Conservation (phyloP, 768 basidiomycete genomes). For the Mycena galopus region DNA sequence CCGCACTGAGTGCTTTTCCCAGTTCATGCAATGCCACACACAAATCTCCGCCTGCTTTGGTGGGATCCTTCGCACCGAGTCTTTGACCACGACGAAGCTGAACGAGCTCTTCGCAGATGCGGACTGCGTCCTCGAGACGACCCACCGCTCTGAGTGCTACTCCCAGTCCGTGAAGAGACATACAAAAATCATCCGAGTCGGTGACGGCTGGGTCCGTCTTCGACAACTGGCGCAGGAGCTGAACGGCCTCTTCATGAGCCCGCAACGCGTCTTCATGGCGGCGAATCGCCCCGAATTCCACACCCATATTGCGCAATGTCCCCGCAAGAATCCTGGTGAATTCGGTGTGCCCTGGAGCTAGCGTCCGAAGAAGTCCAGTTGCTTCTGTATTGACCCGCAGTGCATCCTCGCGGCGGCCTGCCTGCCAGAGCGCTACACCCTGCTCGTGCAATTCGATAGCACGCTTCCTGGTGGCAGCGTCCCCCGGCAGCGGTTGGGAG, state of each 20-base stretch:
- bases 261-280: too few species aligned
- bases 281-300: neutral
- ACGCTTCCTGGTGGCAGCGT: too few species aligned
- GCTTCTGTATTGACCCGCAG: slow-evolving; percentile 11
- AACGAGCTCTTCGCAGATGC: neutral
- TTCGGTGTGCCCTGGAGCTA: neutral
- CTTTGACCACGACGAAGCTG: neutral
- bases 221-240: too few species aligned
- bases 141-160: too few species aligned
- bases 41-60: neutral
- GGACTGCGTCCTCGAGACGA: neutral
- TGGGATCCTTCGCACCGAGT: slow-evolving; percentile 12
- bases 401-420: slow-evolving; percentile 13
- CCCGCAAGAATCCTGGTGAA: neutral
- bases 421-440: neutral
- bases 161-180: too few species aligned
- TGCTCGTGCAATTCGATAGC: too few species aligned
- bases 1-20: neutral
- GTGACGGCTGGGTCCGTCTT: too few species aligned
- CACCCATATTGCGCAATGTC: slow-evolving; percentile 17
- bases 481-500: neutral
- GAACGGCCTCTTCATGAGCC: too few species aligned
- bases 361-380: neutral
- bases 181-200: too few species aligned
- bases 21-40: neutral